Base-by-base conservation (phyloP, 1,139 yeast species). In the Saccharomyces hybrid region DNA sequence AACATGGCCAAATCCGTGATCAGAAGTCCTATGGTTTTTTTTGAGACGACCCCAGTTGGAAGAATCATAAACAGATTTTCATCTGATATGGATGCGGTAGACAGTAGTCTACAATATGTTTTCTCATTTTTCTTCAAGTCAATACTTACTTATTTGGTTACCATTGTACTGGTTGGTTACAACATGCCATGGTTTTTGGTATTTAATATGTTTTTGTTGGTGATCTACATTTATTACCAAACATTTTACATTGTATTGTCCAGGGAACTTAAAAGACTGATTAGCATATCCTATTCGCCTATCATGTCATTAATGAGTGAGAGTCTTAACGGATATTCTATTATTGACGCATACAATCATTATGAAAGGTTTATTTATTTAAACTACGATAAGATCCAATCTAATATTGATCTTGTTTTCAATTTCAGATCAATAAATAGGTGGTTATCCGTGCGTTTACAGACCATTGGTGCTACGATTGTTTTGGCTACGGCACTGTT, bases 1-100 rank as follows among this genome's bases (percentile, higher is more conserved):
- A 72, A 69, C 31, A 83, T 86, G 89, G 86, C 88, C 0, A 61
- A 62, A 7, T 72, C 85, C 47, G 87, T 86, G 14, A 69, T 85
- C 58, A 73, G 83, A 59, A 82, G 90, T 0, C 91, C 91, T 56
- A 84, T 86, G 88, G 76, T 84, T 1, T 86, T 84, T 67, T 86
- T 86, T 65, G 93, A 86, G 70, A 85, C 90, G 1, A 86, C 91
- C 0, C 93, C 93, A 34, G 75, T 83, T 58, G 93, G 93, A n/a
- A 77, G 93, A 71, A 76, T 86, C 47, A 75, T 84, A 64, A 86
- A 86, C 55, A 68, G 83, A 53, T 88, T 88, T 64, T 82, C 91
- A 16, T 80, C 84, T 58, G 96, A 88, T 67, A 77, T 88, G 64
- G 78, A 78, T 56, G 78, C 80, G 52, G 73, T 86, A 56, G 95